Evolutionary conservation across 1,284 basidiomycete species (phyloP), one percentile per base, ranked within the genome.

Genomic region (Singerocomus inundabilis): DNA sequence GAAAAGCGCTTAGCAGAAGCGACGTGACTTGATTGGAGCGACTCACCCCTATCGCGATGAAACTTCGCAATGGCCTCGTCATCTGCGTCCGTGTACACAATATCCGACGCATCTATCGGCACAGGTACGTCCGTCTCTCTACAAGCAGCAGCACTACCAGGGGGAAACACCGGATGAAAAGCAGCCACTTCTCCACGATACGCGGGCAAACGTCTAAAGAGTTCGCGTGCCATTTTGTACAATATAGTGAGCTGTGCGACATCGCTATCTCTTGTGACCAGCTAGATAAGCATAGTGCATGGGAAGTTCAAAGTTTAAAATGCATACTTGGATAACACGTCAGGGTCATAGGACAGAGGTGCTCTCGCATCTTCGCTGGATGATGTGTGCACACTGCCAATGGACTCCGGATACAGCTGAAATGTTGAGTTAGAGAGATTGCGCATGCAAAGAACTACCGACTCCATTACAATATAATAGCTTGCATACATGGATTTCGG

Each of bases 101-200:
- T 21, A 21, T 21, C 21, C 21, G 21, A 21, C 2, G 21, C 21
- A 21, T 21, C 4, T 21, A 21, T 21, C 4, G 21, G 21, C 21
- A 21, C 21, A 21, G 21, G 21, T 4, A 21, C 21, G 21, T 21
- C 21, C 21, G 21, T 21, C 21, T 21, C 21, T 21, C 21, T 21
- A 21, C 21, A 21, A 21, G 21, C 21, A 21, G 39, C 80, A 80
- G 0, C 57, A 43, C 80, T 80, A 2, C 66, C 71, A 1, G 62
- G 53, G 2, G 74, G 56, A 61, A 85, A 86, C 6, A 53, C 46
- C 0, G 85, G 84, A 55, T 85, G 78, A 12, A 57, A 58, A 1
- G 57, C 47, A 1, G 59, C 43, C 2, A 72, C 61, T 53, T 85
- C 84, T 5, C 84, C 84, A 2, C 78, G 72, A 63, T 76, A 86